Percentiles rank a stretch among this genome's conserved stretches.
These are phyloP conservation scores for Ceratocystis colombiana DNA, from an alignment of 2,329 filamentous ascomycete species.

Conservation along the genomic window DNA sequence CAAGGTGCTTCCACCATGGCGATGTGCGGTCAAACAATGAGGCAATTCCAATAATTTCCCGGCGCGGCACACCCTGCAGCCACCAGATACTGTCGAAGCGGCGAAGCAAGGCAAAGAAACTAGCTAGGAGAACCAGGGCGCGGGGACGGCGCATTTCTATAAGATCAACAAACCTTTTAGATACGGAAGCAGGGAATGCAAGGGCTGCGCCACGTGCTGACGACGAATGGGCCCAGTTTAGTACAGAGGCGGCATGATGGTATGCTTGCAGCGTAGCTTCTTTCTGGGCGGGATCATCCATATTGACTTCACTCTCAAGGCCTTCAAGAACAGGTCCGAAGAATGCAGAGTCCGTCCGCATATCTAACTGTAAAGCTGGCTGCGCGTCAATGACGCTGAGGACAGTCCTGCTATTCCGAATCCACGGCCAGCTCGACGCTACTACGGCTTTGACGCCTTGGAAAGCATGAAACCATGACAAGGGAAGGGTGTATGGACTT, in stretches of 20 bases:
- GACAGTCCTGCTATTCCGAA: constrained; percentile 47
- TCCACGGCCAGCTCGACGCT: constrained; percentile 53
- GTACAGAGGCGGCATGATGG: constrained; percentile 53
- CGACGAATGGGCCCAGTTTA: constrained; percentile 56
- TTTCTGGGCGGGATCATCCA: constrained; percentile 26
- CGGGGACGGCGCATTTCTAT: constrained; percentile 50
- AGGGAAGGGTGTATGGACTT: constrained; percentile 47
- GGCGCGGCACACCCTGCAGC: constrained; percentile 55
- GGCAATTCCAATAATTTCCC: constrained; percentile 55
- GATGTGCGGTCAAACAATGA: constrained; percentile 49
- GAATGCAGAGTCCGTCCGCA: constrained; percentile 43
- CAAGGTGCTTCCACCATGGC: constrained; percentile 51
- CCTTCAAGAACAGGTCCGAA: constrained; percentile 51
- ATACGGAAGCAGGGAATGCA: constrained; percentile 55
- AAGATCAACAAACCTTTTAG: constrained; percentile 49
- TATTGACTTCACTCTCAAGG: constrained; percentile 44
- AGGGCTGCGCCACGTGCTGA: constrained; percentile 49
- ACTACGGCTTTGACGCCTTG: constrained; percentile 58
- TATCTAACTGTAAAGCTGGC: constrained; percentile 50
- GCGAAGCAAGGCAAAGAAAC: constrained; percentile 57
- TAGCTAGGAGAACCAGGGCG: constrained; percentile 53
- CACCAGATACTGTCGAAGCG: constrained; percentile 57
- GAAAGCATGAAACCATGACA: constrained; percentile 57
- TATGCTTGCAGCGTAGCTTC: constrained; percentile 44
- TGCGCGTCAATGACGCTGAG: constrained; percentile 55